Evolutionary conservation across 192 early-diverging fungal species (phyloP).

Genomic region (Linnemannia elongata): DNA sequence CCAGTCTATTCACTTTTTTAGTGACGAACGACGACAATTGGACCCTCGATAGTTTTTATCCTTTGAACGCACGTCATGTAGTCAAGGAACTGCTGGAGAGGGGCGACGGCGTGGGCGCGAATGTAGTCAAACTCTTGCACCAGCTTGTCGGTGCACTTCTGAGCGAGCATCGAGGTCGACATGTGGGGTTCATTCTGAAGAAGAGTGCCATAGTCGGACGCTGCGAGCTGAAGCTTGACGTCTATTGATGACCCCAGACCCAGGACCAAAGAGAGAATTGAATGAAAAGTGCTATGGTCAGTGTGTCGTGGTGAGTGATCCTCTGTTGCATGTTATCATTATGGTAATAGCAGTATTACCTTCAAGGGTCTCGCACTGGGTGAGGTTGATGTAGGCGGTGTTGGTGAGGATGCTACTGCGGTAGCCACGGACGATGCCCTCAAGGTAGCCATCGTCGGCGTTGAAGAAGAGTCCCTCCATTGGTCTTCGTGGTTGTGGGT

Average conservation of each 20-base stretch:
- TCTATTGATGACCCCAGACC: slow-evolving; percentile 66
- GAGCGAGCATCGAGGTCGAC: slow-evolving; percentile 91
- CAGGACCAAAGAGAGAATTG: not conserved
- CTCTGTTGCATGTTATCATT: not conserved
- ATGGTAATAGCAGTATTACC: slow-evolving; percentile 57
- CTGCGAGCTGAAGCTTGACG: slow-evolving; percentile 92
- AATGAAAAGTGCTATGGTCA: not conserved
- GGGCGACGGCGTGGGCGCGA: slow-evolving; percentile 83
- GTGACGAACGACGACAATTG: no score
- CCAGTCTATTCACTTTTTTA: not conserved
- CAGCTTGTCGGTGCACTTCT: slow-evolving; percentile 89
- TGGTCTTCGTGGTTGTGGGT: not conserved
- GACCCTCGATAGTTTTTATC: no score
- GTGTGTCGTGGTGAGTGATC: not conserved
- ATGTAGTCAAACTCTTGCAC: slow-evolving; percentile 96
- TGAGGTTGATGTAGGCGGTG: slow-evolving; percentile 92
- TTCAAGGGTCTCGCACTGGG: slow-evolving; percentile 98
- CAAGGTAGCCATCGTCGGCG: slow-evolving; percentile 90
- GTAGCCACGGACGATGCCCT: slow-evolving; percentile 96
- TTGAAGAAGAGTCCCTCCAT: slow-evolving; percentile 81
- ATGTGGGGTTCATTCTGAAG: slow-evolving; percentile 97
- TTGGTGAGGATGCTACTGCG: slow-evolving; percentile 86
- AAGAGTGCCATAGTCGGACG: slow-evolving; percentile 96
- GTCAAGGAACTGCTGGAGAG: slow-evolving; percentile 93
- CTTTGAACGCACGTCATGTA: slow-evolving; percentile 86